These are phyloP conservation scores for Fomitopsis betulina DNA, from an alignment of 1,284 basidiomycete species.

Conservation along the genomic window DNA sequence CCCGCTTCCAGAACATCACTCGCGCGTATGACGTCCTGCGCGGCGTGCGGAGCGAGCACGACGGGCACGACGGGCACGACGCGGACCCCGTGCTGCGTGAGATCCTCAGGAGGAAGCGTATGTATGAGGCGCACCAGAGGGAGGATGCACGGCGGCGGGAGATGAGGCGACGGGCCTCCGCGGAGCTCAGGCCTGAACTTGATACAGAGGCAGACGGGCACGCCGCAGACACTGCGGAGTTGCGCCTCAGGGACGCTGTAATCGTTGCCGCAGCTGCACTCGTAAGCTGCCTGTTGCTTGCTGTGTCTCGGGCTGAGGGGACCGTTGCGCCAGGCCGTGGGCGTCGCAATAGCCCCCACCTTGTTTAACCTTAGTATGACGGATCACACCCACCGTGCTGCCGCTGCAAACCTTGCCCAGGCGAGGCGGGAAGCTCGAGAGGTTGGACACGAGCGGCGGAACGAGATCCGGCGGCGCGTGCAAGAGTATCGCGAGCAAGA, in stretches of 20 bases:
- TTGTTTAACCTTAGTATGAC: slow-evolving; percentile 17
- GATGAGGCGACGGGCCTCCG: background rate
- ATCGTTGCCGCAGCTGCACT: slow-evolving; percentile 30
- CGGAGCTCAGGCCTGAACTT: background rate
- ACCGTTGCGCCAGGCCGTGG: slow-evolving; percentile 24
- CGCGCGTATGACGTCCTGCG: slow-evolving; percentile 43
- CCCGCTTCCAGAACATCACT: slow-evolving; percentile 45
- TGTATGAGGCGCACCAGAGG: slow-evolving; percentile 15
- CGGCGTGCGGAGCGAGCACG: background rate
- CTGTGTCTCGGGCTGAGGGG: too few relatives aligned
- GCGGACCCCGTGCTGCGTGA: slow-evolving; percentile 34
- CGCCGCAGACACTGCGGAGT: background rate
- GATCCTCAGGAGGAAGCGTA: slow-evolving; percentile 33
- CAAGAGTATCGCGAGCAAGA: slow-evolving; percentile 22
- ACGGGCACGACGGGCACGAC: slow-evolving; percentile 2
- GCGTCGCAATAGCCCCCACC: slow-evolving; percentile 29
- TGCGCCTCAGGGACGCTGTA: slow-evolving; percentile 35
- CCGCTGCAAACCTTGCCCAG: slow-evolving; percentile 37
- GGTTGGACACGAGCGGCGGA: slow-evolving; percentile 35
- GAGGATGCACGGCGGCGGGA: slow-evolving; percentile 1
- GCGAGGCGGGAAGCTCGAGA: slow-evolving; percentile 38
- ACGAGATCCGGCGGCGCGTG: slow-evolving; percentile 35
- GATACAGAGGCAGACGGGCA: slow-evolving; percentile 23
- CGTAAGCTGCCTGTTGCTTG: background rate
- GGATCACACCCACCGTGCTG: slow-evolving; percentile 27